These are phyloP conservation scores for Paracoccidioides lutzii DNA, from an alignment of 2,329 filamentous ascomycete genomes.

Conservation along the genomic window DNA sequence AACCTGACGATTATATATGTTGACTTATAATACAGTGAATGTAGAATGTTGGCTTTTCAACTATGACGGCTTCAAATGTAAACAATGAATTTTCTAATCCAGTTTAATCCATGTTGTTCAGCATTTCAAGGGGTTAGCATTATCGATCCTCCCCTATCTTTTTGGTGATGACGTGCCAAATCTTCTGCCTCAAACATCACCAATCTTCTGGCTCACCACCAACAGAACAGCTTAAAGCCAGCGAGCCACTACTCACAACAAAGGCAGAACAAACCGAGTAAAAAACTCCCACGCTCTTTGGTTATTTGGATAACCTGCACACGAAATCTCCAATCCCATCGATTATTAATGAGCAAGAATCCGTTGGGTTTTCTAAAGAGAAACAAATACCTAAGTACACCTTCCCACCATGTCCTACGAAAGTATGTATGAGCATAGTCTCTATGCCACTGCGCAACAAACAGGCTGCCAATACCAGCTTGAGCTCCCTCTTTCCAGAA, in stretches of 20 bases:
- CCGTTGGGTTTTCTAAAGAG: too few relatives aligned
- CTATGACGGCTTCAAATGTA: too few relatives aligned
- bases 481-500: not conserved
- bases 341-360: not conserved
- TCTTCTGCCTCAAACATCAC: conserved; percentile 2
- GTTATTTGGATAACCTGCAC: not conserved
- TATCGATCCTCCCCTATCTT: not conserved
- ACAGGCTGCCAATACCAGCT: not conserved
- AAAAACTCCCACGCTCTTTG: not conserved
- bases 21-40: too few relatives aligned
- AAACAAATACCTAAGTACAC: not conserved
- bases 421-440: not conserved
- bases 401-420: conserved; percentile 1
- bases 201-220: not conserved
- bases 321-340: not conserved
- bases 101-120: not conserved
- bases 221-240: conserved; percentile 2
- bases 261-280: not conserved
- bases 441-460: not conserved
- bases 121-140: not conserved
- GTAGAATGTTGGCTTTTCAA: too few relatives aligned
- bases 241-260: conserved; percentile 1
- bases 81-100: too few relatives aligned
- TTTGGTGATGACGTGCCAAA: conserved; percentile 1
- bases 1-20: too few relatives aligned